Evolutionary conservation across 306 rosid species (phyloP).

Genomic region (Cyamopsis tetragonoloba): DNA sequence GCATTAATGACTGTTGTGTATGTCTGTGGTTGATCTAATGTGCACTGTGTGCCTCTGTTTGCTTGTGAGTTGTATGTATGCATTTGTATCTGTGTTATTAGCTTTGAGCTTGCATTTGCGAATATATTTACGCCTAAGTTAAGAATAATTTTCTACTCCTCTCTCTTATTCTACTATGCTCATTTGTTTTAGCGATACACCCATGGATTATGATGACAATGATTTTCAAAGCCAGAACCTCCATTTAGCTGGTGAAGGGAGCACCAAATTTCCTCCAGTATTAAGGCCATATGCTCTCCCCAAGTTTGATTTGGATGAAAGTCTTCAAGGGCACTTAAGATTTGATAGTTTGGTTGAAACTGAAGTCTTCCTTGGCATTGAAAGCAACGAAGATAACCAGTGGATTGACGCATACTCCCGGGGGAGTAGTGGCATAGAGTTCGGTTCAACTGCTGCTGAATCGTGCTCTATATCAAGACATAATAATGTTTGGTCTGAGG

Average conservation of each 20-base stretch:
- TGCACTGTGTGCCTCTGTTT: neutral
- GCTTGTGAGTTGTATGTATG: neutral
- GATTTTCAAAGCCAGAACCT: constrained; percentile 97
- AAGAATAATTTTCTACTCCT: neutral
- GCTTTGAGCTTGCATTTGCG: no score
- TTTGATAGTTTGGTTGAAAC: constrained; percentile 90
- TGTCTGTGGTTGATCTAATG: neutral
- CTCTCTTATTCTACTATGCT: constrained; percentile 16
- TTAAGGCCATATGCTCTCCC: constrained; percentile 75
- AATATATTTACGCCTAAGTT: neutral
- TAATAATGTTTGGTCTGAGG: constrained; percentile 98
- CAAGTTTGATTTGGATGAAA: constrained; percentile 92
- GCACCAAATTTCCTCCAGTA: constrained; percentile 71
- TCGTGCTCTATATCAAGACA: constrained; percentile 81
- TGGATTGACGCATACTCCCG: constrained; percentile 95
- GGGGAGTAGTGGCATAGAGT: constrained; percentile 73
- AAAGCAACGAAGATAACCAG: constrained; percentile 49
- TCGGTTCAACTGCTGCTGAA: constrained; percentile 62
- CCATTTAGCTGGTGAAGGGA: constrained; percentile 95
- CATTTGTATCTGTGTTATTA: neutral
- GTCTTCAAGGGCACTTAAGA: constrained; percentile 80
- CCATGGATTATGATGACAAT: constrained; percentile 99
- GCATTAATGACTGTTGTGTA: neutral
- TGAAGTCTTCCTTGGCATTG: constrained; percentile 47
- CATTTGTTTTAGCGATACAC: constrained; percentile 63